Conservation (phyloP, 2,329 filamentous ascomycete species). For the Trichocomaceae sp. region DNA sequence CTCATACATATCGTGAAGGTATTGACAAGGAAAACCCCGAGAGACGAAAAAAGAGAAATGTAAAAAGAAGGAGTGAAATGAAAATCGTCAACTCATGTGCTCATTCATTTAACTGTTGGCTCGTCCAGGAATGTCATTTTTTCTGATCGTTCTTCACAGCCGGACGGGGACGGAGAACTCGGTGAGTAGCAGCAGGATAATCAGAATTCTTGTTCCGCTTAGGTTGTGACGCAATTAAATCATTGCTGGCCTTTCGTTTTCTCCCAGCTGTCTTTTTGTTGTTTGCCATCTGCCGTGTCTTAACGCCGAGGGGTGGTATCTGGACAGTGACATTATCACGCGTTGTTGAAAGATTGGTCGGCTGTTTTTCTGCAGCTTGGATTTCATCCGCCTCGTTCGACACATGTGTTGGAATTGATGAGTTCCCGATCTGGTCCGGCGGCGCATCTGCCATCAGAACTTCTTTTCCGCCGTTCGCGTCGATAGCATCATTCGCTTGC, state of each 20-base stretch:
- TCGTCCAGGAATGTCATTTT: not conserved
- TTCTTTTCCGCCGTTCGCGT: not conserved
- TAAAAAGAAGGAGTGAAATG: not conserved
- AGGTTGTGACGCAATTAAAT: not conserved
- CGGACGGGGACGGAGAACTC: not conserved
- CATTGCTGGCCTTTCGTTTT: slow-evolving; percentile 4
- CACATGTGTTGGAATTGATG: not conserved
- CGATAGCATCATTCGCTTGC: not conserved
- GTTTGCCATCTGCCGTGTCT: not conserved
- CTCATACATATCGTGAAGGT: not conserved
- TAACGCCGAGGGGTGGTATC: not conserved
- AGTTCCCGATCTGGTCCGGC: not conserved
- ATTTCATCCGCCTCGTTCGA: not conserved
- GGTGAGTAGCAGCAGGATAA: not conserved
- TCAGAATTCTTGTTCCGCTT: not conserved
- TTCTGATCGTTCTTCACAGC: not conserved
- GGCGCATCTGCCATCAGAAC: not conserved
- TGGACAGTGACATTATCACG: not conserved
- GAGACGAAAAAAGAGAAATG: not conserved
- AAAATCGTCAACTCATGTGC: not conserved
- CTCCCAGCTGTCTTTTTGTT: not conserved
- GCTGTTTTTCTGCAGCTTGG: not conserved
- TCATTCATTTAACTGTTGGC: not conserved
- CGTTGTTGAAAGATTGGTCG: not conserved
- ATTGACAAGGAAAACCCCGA: not conserved